Base-by-base conservation (phyloP, 352 stramenopile species). In the Globisporangium lucens region DNA sequence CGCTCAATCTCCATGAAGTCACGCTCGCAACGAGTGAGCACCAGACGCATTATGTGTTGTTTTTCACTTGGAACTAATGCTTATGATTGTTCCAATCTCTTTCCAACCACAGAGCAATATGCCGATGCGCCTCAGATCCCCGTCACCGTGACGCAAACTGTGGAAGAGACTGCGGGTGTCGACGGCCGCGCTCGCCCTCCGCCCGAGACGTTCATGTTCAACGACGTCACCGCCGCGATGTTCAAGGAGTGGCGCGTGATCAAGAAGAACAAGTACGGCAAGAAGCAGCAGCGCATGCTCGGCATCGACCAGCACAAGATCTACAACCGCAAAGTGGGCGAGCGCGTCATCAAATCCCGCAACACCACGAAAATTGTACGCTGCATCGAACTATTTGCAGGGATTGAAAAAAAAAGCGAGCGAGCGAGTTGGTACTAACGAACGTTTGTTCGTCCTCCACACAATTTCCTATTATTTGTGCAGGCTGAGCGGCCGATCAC, bases 221-320 rank as follows among this genome's bases (percentile, higher is more conserved):
- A 96, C 74, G 89, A 96, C 71, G 87, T 96, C 60, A 96, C 87
- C 24, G 89, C 87, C 2, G 89, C 83, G 5, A 95, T 94, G 86
- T 96, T 94, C 74, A 95, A 96, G 70, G 89, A 96, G 68, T 96
- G 89, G 89, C 89, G 89, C 38, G 82, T 96, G 47, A 91, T 94
- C 66, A 96, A 96, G 75, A 96, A 94, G 69, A 96, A 96, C 80
- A 96, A 96, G 69, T 96, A 92, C 66, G 87, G 89, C 75, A 95
- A 95, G 70, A 88, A 88, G 64, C 89, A 96, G 75, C 85, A 94
- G 46, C 87, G 89, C 29, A 95, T 96, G 86, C 70, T 96, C 27
- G 89, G 89, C 56, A 82, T 96, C 62, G 87, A 95, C 59, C 78
- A 93, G 67, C 93, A 94, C 85, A 96, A 95, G 66, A 86, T 92